A percentile compares a stretch with the other conserved stretches of the same genome.
phyloP scores from a whole-genome alignment of 2,329 filamentous ascomycete species.

The Nemania sp. region DNA sequence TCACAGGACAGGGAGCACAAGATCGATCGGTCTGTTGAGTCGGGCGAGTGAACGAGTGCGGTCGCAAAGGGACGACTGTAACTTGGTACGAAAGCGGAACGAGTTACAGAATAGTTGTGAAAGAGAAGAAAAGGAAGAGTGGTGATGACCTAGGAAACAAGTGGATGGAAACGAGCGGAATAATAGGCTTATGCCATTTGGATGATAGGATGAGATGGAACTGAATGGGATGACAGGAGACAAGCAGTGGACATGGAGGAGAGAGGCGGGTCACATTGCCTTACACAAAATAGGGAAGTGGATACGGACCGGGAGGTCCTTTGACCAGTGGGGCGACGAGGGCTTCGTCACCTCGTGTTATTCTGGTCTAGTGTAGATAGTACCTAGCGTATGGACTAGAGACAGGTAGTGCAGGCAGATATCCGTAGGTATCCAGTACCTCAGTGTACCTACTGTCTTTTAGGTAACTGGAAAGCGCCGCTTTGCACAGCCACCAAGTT shows the following conservation, averaged over 20 bases:
- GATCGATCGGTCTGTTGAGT: background rate
- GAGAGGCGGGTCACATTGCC: slow-evolving; percentile 23
- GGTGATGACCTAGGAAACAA: slow-evolving; percentile 3
- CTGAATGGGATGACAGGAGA: slow-evolving; percentile 24
- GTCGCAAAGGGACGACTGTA: background rate
- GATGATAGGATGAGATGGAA: slow-evolving; percentile 7
- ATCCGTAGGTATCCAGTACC: background rate
- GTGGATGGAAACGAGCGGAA: slow-evolving; percentile 28
- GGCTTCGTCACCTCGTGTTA: slow-evolving; percentile 24
- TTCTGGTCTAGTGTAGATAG: background rate
- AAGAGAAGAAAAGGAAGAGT: slow-evolving; percentile 9
- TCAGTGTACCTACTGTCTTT: background rate
- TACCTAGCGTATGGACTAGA: background rate
- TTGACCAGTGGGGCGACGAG: slow-evolving; percentile 19
- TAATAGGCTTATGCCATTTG: slow-evolving; percentile 25
- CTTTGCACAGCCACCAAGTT: background rate
- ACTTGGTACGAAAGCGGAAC: background rate
- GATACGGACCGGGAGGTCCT: slow-evolving; percentile 14
- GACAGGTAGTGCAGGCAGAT: background rate
- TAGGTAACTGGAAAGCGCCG: background rate
- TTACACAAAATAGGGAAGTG: slow-evolving; percentile 27
- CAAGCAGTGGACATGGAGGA: slow-evolving; percentile 7
- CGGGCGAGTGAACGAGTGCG: slow-evolving; percentile 1
- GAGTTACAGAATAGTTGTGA: background rate
- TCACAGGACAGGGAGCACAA: background rate